Evolutionary conservation across 1,284 basidiomycete species (phyloP).

Genomic region (Marasmius oreades): DNA sequence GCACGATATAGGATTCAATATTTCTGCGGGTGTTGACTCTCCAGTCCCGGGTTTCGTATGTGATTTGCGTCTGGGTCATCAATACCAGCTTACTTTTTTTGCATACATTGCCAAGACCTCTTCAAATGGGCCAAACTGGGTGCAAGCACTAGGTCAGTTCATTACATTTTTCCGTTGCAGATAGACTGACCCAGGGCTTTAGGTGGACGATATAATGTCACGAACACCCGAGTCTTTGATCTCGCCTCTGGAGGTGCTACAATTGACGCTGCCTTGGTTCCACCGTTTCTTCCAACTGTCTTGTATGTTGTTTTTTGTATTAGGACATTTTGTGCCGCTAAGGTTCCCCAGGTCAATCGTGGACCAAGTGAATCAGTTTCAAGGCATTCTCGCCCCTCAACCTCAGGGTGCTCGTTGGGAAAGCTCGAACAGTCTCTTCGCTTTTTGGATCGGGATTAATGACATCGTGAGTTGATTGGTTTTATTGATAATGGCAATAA

Average conservation of each 20-base stretch:
- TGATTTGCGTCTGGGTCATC: conserved; percentile 5
- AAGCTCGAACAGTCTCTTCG: conserved; percentile 53
- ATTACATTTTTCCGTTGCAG: not conserved
- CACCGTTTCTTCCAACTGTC: conserved; percentile 53
- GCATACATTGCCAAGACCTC: conserved; percentile 37
- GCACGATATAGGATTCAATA: conserved; percentile 46
- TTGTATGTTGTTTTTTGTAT: conserved; percentile 30
- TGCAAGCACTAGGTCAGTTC: conserved; percentile 47
- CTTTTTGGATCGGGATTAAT: conserved; percentile 67
- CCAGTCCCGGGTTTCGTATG: conserved; percentile 50
- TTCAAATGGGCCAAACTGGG: conserved; percentile 66
- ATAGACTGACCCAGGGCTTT: conserved; percentile 19
- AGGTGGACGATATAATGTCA: conserved; percentile 52
- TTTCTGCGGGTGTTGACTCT: conserved; percentile 54
- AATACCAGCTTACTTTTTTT: not conserved
- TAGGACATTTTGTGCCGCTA: not conserved
- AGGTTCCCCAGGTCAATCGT: conserved; percentile 47
- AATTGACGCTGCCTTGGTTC: conserved; percentile 56
- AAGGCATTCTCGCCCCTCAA: conserved; percentile 45
- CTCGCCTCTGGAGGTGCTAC: conserved; percentile 61
- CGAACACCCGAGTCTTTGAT: conserved; percentile 53
- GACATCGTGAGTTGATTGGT: conserved; percentile 42
- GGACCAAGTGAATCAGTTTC: conserved; percentile 59
- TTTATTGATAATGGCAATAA: not conserved
- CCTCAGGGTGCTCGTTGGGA: conserved; percentile 51